phyloP scores from a whole-genome alignment of 306 rosid species.

The Inga oerstediana region DNA sequence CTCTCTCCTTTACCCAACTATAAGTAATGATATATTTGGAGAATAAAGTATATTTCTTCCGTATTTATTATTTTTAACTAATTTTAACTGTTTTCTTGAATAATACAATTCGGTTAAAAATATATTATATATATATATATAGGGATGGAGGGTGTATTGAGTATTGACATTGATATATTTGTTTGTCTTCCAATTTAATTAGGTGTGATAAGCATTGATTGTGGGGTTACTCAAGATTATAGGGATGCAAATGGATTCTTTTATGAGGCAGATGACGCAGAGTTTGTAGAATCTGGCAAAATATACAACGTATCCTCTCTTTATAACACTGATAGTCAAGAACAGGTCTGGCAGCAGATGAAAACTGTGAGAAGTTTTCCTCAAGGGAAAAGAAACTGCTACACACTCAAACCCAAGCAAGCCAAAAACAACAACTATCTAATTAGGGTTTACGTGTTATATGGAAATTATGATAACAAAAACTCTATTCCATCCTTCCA shows the following conservation, averaged over 20 bases:
- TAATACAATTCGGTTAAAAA: too few species aligned
- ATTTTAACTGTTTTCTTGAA: too few species aligned
- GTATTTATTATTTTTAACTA: too few species aligned
- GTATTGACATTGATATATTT: too few species aligned
- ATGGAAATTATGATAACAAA: constrained; percentile 45
- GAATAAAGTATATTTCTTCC: too few species aligned
- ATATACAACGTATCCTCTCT: not conserved
- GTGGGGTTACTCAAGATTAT: constrained; percentile 27
- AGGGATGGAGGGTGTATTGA: too few species aligned
- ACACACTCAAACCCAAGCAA: constrained; percentile 33
- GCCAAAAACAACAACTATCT: constrained; percentile 39
- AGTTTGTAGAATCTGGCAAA: constrained; percentile 32
- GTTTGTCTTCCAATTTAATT: not conserved
- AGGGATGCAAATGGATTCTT: constrained; percentile 7
- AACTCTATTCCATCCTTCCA: not conserved
- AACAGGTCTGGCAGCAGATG: not conserved
- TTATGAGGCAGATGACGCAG: constrained; percentile 34
- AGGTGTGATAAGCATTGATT: constrained; percentile 50
- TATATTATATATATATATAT: too few species aligned
- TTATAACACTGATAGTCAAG: not conserved
- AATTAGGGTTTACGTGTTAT: constrained; percentile 38
- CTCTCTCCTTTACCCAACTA: too few species aligned
- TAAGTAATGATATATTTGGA: too few species aligned
- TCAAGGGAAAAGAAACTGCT: constrained; percentile 46
- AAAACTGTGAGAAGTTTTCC: constrained; percentile 49